phyloP scores from a whole-genome alignment of 2,329 filamentous ascomycete species.

The Fusarium austroafricanum region DNA sequence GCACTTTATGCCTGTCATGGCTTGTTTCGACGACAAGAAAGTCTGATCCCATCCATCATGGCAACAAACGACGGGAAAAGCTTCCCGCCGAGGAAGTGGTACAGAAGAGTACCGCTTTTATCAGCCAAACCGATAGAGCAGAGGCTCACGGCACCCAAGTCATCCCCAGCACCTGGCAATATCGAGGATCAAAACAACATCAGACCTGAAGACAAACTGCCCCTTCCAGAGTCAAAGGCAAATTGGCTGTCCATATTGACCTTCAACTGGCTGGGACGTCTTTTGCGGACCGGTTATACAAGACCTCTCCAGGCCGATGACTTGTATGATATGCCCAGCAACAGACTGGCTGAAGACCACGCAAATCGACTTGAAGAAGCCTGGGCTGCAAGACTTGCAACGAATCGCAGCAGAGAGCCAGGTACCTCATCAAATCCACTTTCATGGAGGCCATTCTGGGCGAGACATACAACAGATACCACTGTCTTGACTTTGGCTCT shows the following conservation, averaged over 20 bases:
- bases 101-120: constrained; percentile 47
- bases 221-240: constrained; percentile 12
- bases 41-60: constrained; percentile 29
- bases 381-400: constrained; percentile 8
- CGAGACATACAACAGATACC: constrained; percentile 38
- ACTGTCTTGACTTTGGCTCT: constrained; percentile 46
- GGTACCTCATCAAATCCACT: not conserved
- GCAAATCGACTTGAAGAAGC: constrained; percentile 25
- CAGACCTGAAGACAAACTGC: not conserved
- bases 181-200: constrained; percentile 1
- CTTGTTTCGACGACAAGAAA: not conserved
- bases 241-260: constrained; percentile 28
- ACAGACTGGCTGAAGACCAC: constrained; percentile 25
- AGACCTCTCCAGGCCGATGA: constrained; percentile 25
- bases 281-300: constrained; percentile 24
- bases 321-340: constrained; percentile 22
- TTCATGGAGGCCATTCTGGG: constrained; percentile 43
- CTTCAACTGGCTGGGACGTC: constrained; percentile 17
- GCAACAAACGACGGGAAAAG: constrained; percentile 37
- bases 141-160: constrained; percentile 2
- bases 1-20: not conserved
- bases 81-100: constrained; percentile 49
- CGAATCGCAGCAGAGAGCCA: not conserved
- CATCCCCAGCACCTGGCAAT: constrained; percentile 5
- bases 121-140: constrained; percentile 35